Conservation (phyloP, 148 eudicot species). For the Rhododendron henanense region DNA sequence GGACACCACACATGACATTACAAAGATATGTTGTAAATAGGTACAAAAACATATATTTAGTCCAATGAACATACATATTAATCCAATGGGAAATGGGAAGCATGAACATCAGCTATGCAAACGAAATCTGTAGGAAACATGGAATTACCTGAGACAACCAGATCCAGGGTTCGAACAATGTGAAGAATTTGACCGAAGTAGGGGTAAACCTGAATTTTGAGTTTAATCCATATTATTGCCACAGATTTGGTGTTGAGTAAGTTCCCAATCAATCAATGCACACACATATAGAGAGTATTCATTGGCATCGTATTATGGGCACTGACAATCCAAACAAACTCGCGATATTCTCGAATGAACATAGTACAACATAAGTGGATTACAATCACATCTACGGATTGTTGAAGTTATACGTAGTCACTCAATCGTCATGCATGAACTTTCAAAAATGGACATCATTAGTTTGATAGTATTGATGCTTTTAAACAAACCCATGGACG, state of each 20-base stretch:
- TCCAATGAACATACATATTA: background rate
- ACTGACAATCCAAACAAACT: background rate
- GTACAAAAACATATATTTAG: background rate
- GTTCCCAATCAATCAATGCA: background rate
- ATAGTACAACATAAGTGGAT: background rate
- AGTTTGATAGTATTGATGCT: too few species aligned
- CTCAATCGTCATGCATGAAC: too few species aligned
- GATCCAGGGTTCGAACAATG: background rate
- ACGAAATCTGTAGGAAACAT: background rate
- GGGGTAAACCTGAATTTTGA: background rate
- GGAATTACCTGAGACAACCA: background rate
- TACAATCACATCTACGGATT: too few species aligned
- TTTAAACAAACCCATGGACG: too few species aligned
- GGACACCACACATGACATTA: too few species aligned
- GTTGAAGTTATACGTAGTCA: too few species aligned
- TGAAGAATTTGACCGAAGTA: rapidly evolving
- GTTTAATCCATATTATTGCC: background rate
- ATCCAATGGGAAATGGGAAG: background rate
- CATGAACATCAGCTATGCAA: background rate
- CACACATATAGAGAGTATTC: background rate
- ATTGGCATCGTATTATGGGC: background rate
- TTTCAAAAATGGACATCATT: too few species aligned
- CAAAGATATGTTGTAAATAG: too few species aligned
- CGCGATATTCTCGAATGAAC: background rate
- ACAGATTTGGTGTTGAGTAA: background rate